Conservation (phyloP, 2,329 filamentous ascomycete genomes). For the Ophiostoma australiae region DNA sequence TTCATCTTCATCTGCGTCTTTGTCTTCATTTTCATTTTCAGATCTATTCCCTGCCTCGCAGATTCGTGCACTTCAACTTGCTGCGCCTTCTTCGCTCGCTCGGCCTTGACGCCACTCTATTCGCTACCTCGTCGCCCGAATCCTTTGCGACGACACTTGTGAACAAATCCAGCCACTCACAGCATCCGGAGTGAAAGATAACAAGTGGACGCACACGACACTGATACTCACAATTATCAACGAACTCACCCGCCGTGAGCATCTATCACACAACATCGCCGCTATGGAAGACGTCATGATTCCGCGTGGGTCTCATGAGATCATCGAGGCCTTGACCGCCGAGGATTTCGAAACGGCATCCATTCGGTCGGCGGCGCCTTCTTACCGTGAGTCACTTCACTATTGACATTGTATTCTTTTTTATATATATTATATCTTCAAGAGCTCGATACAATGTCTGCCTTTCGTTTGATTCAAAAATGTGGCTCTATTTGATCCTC, state of each 20-base stretch:
- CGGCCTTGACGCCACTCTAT: slow-evolving; percentile 7
- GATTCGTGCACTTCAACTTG: neutral
- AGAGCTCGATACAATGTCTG: neutral
- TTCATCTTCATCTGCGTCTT: neutral
- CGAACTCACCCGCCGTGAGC: neutral
- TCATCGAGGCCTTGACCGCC: slow-evolving; percentile 32
- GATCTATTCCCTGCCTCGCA: neutral
- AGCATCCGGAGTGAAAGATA: neutral
- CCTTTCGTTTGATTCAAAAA: neutral
- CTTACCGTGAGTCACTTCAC: slow-evolving; percentile 50
- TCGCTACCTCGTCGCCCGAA: slow-evolving; percentile 5
- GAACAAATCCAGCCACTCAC: slow-evolving; percentile 10
- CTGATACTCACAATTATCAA: slow-evolving; percentile 1
- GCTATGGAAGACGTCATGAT: slow-evolving; percentile 22
- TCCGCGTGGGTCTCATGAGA: slow-evolving; percentile 23
- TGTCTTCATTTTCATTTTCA: neutral
- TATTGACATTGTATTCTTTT: neutral
- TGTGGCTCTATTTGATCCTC: neutral
- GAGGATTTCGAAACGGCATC: slow-evolving; percentile 65
- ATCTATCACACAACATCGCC: neutral
- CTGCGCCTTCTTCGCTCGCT: neutral
- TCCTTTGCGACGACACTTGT: neutral
- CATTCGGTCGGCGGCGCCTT: slow-evolving; percentile 62
- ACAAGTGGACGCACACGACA: neutral
- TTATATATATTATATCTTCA: neutral